Conservation (phyloP, 441 rosid species). For the Cnidoscolus chayamansa region DNA sequence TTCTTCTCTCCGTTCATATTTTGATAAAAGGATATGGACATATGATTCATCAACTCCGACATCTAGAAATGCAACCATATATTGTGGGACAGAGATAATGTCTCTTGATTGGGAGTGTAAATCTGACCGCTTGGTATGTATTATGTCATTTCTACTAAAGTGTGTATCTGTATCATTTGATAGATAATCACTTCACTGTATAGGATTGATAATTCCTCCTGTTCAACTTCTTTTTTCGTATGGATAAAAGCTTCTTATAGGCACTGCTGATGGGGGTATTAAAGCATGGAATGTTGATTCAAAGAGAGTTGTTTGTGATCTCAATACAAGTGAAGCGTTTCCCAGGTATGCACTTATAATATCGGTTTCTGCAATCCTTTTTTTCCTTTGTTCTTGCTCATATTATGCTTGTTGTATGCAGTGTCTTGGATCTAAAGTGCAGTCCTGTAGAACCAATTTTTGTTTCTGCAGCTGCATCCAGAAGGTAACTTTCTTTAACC, state of each 20-base stretch:
- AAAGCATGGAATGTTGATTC: conserved; percentile 83
- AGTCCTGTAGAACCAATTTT: conserved; percentile 75
- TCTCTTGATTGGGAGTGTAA: conserved; percentile 80
- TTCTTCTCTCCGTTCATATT: conserved; percentile 12
- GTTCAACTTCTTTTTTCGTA: conserved; percentile 27
- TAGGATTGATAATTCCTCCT: conserved; percentile 14
- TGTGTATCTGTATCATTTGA: background rate
- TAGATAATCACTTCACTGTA: conserved; percentile 5
- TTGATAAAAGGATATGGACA: conserved; percentile 56
- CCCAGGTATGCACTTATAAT: conserved; percentile 40
- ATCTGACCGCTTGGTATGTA: conserved; percentile 67
- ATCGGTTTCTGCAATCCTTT: background rate
- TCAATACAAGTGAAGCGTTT: conserved; percentile 52
- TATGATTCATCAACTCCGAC: conserved; percentile 62
- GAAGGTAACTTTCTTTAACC: conserved; percentile 33
- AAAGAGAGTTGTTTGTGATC: conserved; percentile 78
- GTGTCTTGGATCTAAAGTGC: conserved; percentile 68
- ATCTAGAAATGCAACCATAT: conserved; percentile 76
- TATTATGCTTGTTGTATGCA: conserved; percentile 29
- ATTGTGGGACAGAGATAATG: conserved; percentile 68
- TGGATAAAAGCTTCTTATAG: conserved; percentile 62
- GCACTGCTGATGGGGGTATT: conserved; percentile 72
- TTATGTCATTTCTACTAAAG: conserved; percentile 11
- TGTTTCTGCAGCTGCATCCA: conserved; percentile 71
- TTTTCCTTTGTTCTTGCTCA: conserved; percentile 13